Evolutionary conservation across 768 basidiomycete species (phyloP).

Genomic region (Boletus subparvulus): DNA sequence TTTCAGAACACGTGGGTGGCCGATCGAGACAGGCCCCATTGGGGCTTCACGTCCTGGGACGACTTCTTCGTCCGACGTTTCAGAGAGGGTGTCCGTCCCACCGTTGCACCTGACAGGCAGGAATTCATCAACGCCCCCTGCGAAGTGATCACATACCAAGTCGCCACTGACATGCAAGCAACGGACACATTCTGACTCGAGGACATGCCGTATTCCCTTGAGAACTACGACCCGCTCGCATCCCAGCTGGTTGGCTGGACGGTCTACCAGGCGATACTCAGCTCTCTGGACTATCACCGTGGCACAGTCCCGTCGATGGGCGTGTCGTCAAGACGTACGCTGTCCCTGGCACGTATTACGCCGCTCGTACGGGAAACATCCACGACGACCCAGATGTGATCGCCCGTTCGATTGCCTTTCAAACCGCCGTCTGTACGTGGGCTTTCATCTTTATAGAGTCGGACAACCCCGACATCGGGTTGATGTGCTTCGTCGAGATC

Average conservation of each 20-base stretch:
- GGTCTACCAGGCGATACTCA: slow-evolving; percentile 58
- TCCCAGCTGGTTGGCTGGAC: slow-evolving; percentile 49
- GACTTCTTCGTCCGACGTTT: slow-evolving; percentile 49
- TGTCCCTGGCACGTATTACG: slow-evolving; percentile 54
- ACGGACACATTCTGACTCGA: slow-evolving; percentile 61
- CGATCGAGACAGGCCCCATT: slow-evolving; percentile 37
- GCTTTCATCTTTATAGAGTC: slow-evolving; percentile 59
- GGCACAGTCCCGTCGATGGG: slow-evolving; percentile 59
- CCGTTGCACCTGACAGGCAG: too few species aligned
- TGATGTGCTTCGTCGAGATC: slow-evolving; percentile 61
- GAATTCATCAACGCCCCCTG: slow-evolving; percentile 45
- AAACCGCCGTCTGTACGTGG: slow-evolving; percentile 50
- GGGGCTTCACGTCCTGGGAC: slow-evolving; percentile 52
- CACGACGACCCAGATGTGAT: slow-evolving; percentile 12
- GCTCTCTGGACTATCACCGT: slow-evolving; percentile 58
- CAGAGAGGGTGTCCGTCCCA: slow-evolving; percentile 3
- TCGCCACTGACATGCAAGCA: slow-evolving; percentile 37
- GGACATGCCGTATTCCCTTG: slow-evolving; percentile 58
- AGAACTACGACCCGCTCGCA: slow-evolving; percentile 38
- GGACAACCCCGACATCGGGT: slow-evolving; percentile 51
- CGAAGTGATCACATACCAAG: slow-evolving; percentile 51
- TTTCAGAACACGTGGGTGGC: slow-evolving; percentile 44
- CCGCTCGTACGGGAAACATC: slow-evolving; percentile 31
- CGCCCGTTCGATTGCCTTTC: slow-evolving; percentile 26
- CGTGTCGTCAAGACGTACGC: slow-evolving; percentile 40